Evolutionary conservation across 2,329 filamentous ascomycete genomes (phyloP).

Genomic region (Exophiala lecanii-corni): DNA sequence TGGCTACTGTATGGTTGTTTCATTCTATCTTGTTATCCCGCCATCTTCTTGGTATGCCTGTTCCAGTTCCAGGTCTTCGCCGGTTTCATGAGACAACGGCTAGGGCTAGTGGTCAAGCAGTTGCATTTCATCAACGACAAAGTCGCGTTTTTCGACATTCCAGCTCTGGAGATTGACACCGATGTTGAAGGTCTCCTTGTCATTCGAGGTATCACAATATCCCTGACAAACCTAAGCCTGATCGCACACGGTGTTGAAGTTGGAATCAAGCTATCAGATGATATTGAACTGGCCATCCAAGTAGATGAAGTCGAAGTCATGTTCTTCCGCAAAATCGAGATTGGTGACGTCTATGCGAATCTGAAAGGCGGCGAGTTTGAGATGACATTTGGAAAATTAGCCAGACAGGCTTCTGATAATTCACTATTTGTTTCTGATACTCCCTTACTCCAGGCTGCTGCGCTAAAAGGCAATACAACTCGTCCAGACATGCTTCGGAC

Average conservation of each 20-base stretch:
- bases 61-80: constrained; percentile 43
- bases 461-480: constrained; percentile 19
- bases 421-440: constrained; percentile 42
- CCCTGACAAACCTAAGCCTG: constrained; percentile 46
- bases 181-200: constrained; percentile 51
- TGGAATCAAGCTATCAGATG: constrained; percentile 48
- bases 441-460: constrained; percentile 42
- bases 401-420: constrained; percentile 36
- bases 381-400: constrained; percentile 50
- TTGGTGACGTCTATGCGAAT: constrained; percentile 52
- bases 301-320: constrained; percentile 46
- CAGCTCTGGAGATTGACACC: constrained; percentile 52
- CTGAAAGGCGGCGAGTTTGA: constrained; percentile 50
- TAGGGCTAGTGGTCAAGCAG: constrained; percentile 38
- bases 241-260: constrained; percentile 51
- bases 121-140: constrained; percentile 50
- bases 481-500: constrained; percentile 24
- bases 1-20: constrained; percentile 49
- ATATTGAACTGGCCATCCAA: constrained; percentile 51
- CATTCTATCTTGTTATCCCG: constrained; percentile 38
- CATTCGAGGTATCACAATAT: constrained; percentile 50
- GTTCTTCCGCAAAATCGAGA: constrained; percentile 48
- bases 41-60: constrained; percentile 41
- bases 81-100: constrained; percentile 33
- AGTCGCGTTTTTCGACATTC: constrained; percentile 46